Evolutionary conservation across 108 stramenopile species (phyloP), one percentile per base, ranked within the genome.

Genomic region (Ochromonas danica): DNA sequence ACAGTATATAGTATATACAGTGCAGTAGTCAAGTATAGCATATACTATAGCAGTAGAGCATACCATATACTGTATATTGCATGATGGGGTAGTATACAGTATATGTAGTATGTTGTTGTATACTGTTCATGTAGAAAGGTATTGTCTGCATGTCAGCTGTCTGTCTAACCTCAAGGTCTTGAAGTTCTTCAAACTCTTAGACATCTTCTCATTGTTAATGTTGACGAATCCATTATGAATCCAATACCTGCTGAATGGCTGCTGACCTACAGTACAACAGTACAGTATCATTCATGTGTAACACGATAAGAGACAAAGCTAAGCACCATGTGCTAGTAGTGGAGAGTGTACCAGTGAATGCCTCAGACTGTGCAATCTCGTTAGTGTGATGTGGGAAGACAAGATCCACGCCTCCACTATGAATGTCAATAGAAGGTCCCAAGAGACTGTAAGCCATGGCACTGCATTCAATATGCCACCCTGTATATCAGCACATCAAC

Each of bases 301-400:
- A n/a, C n/a, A n/a, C n/a, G n/a, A n/a, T n/a, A n/a, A n/a, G n/a
- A n/a, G n/a, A n/a, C n/a, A n/a, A n/a, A n/a, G n/a, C n/a, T n/a
- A n/a, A n/a, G n/a, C n/a, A n/a, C n/a, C n/a, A n/a, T n/a, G 72
- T 94, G 86, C 61, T 70, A 17, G 40, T 39, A 63, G 0, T 38
- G 61, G 38, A n/a, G 33, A 60, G 82, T 90, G n/a, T 51, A 51
- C 45, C 63, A 6, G 63, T 31, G 31, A 31, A 91, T 0, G 81
- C 85, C 61, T 85, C 88, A 14, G 92, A 90, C 87, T 99, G 98
- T 0, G 96, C 96, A 80, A 99, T 91, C 80, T 99, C 98, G 79
- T 99, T 99, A 84, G 97, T 96, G 83, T 99, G 98, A 81, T 99
- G 98, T 2, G 98, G 98, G 82, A 99, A 99, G 85, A 93, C 92